A percentile compares a stretch with the other conserved stretches of the same genome.
Conservation (phyloP, 2,329 filamentous ascomycete species). For the Fusarium bactridioides region DNA sequence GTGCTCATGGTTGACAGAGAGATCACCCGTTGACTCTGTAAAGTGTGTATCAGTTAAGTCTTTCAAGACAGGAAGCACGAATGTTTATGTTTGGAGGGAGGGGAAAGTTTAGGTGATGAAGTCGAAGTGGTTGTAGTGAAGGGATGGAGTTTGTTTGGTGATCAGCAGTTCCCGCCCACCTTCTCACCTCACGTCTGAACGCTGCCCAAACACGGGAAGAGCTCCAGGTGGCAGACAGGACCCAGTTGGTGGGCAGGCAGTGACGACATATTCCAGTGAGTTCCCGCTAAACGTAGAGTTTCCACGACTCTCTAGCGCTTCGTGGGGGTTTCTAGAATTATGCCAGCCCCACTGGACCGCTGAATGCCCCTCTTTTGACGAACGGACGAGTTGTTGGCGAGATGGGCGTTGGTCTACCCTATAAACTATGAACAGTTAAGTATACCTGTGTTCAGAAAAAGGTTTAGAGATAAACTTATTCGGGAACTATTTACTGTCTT, state of each 20-base stretch:
- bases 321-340: slow-evolving; percentile 42
- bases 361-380: neutral
- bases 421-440: neutral
- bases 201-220: neutral
- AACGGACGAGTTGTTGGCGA: neutral
- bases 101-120: slow-evolving; percentile 8
- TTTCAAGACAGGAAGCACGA: neutral
- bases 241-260: slow-evolving; percentile 28
- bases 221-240: neutral
- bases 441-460: neutral
- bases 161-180: slow-evolving; percentile 19
- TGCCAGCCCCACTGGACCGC: neutral
- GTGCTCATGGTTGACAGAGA: slow-evolving; percentile 52
- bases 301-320: slow-evolving; percentile 31
- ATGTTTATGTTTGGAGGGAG: neutral
- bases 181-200: slow-evolving; percentile 4
- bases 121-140: slow-evolving; percentile 1
- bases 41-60: neutral
- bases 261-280: slow-evolving; percentile 33
- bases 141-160: slow-evolving; percentile 26
- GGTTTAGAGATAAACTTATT: no score
- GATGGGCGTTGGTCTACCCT: neutral
- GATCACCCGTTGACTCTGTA: neutral
- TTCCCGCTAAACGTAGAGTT: slow-evolving; percentile 30
- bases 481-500: neutral